A percentile compares a stretch with the other conserved stretches of the same genome.
Evolutionary conservation across 2,329 filamentous ascomycete genomes (phyloP).

Genomic region (Monascus ruber): DNA sequence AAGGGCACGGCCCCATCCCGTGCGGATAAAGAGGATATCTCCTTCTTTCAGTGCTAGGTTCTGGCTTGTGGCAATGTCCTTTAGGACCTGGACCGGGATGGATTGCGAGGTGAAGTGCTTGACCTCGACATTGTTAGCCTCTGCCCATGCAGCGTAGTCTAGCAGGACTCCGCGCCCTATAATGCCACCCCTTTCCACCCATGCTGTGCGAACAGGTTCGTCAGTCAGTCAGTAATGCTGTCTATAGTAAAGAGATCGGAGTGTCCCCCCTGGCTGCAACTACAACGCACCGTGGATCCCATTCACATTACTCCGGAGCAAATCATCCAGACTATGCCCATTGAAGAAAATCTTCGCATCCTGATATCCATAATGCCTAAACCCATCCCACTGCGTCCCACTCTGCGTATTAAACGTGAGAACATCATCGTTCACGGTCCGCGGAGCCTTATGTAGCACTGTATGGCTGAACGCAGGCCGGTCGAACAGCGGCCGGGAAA

Average conservation of each 20-base stretch:
- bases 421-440: slow-evolving; percentile 33
- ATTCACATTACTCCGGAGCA: slow-evolving; percentile 9
- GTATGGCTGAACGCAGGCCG: slow-evolving; percentile 43
- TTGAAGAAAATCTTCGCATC: slow-evolving; percentile 29
- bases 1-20: slow-evolving; percentile 51
- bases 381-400: slow-evolving; percentile 41
- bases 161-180: slow-evolving; percentile 32
- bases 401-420: slow-evolving; percentile 39
- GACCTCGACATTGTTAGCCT: slow-evolving; percentile 39
- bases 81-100: slow-evolving; percentile 46
- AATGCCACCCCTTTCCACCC: slow-evolving; percentile 16
- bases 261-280: slow-evolving; percentile 12
- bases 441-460: slow-evolving; percentile 13
- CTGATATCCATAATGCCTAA: slow-evolving; percentile 34
- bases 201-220: slow-evolving; percentile 6
- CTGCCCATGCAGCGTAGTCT: slow-evolving; percentile 36
- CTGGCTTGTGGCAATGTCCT: slow-evolving; percentile 47
- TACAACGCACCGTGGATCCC: background rate
- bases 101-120: slow-evolving; percentile 42
- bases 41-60: slow-evolving; percentile 49
- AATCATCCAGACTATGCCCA: slow-evolving; percentile 5
- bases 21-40: slow-evolving; percentile 56
- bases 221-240: slow-evolving; percentile 34
- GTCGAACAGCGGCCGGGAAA: slow-evolving; percentile 14
- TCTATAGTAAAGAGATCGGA: background rate